Conservation (phyloP, 345 rosid species). For the Eutrema heterophyllum region DNA sequence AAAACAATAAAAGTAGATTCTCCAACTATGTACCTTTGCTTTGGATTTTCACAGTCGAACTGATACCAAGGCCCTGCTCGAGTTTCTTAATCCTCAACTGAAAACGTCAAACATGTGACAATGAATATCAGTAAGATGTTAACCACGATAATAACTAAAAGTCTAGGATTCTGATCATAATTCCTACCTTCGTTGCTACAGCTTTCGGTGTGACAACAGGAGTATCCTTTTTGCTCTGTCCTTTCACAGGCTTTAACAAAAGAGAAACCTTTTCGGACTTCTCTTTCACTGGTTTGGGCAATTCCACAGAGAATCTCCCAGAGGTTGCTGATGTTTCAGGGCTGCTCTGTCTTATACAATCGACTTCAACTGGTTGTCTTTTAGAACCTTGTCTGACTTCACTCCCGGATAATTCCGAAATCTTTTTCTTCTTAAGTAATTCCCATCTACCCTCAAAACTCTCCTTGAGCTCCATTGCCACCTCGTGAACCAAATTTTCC, state of each 20-base stretch:
- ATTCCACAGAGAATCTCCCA: conserved; percentile 29
- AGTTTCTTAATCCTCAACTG: conserved; percentile 33
- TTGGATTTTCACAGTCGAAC: conserved; percentile 20
- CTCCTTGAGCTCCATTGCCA: conserved; percentile 44
- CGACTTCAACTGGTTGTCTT: conserved; percentile 22
- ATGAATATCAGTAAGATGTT: not conserved
- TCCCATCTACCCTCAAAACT: conserved; percentile 65
- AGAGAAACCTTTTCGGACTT: conserved; percentile 19
- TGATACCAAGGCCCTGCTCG: conserved; percentile 24
- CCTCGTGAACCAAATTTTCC: conserved; percentile 42
- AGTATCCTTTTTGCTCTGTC: not conserved
- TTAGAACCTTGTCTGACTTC: conserved; percentile 10
- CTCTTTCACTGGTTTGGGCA: conserved; percentile 26
- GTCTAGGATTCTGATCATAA: not conserved
- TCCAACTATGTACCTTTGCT: conserved; percentile 55
- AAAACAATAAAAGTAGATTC: not conserved
- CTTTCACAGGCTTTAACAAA: conserved; percentile 29
- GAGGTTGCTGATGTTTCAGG: conserved; percentile 35
- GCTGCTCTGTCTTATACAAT: conserved; percentile 31
- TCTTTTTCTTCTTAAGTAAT: conserved; percentile 47
- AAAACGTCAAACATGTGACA: not conserved
- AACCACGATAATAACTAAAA: not conserved
- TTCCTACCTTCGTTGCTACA: conserved; percentile 29
- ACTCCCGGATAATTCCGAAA: conserved; percentile 10
- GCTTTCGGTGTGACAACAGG: not conserved